Evolutionary conservation across 192 early-diverging fungal genomes (phyloP).

Genomic region (Gryganskiella cystojenkinii): DNA sequence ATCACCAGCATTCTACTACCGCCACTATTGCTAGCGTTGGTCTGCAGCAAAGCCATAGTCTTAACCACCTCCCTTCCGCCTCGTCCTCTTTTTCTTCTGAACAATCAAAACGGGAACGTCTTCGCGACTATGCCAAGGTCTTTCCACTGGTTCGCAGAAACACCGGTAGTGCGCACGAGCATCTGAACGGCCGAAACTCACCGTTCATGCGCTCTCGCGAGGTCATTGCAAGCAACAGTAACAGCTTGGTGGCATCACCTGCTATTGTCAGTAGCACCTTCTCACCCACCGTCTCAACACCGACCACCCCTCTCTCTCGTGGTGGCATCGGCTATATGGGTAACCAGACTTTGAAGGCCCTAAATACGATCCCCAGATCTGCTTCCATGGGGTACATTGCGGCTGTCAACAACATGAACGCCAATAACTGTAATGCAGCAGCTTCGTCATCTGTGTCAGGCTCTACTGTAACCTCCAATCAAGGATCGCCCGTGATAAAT

Average conservation of each 20-base stretch:
- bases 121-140: conserved; percentile 40
- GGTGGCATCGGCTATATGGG: conserved; percentile 40
- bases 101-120: background rate
- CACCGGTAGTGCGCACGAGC: conserved; percentile 7
- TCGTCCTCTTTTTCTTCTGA: background rate
- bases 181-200: no score
- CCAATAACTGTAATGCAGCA: background rate
- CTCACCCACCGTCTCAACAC: conserved; percentile 14
- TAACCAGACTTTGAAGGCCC: conserved; percentile 19
- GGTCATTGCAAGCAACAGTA: background rate
- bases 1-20: no score
- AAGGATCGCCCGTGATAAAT: conserved; percentile 8
- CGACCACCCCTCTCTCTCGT: conserved; percentile 20
- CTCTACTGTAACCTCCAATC: background rate
- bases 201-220: background rate
- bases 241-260: background rate
- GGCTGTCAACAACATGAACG: conserved; percentile 11
- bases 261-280: background rate
- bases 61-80: background rate
- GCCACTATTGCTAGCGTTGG: no score
- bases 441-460: background rate
- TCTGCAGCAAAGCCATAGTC: no score
- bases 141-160: conserved; percentile 14
- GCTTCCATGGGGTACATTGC: conserved; percentile 32
- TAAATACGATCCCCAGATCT: conserved; percentile 16